A percentile compares a stretch with the other conserved stretches of the same genome.
Evolutionary conservation across 441 rosid species (phyloP).

Genomic region (Rhodomyrtus psidioides): DNA sequence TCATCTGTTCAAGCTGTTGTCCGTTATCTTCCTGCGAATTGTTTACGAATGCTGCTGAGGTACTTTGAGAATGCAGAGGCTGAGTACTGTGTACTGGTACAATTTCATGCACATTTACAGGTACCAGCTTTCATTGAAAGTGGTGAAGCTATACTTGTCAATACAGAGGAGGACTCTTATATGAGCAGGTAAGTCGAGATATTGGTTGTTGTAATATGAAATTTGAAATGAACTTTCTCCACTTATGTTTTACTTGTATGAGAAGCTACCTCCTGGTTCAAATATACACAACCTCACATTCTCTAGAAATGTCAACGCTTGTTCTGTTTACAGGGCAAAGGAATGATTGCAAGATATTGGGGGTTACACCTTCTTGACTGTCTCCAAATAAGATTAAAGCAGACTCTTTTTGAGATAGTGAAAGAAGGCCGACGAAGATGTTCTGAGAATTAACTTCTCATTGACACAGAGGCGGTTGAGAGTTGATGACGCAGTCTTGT

Average conservation of each 20-base stretch:
- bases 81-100: not conserved
- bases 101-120: slow-evolving; percentile 21
- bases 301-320: not conserved
- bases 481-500: not conserved
- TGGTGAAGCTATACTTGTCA: slow-evolving; percentile 71
- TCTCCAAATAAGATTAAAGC: not conserved
- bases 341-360: not conserved
- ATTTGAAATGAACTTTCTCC: not conserved
- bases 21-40: not conserved
- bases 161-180: slow-evolving; percentile 60
- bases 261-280: not conserved
- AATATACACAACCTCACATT: not conserved
- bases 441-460: not conserved
- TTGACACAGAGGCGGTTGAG: not conserved
- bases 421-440: not conserved
- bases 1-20: not conserved
- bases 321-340: not conserved
- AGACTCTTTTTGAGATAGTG: not conserved
- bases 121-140: slow-evolving; percentile 69
- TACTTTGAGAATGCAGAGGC: not conserved
- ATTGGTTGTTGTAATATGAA: not conserved
- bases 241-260: not conserved
- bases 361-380: not conserved
- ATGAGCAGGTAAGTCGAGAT: slow-evolving; percentile 49
- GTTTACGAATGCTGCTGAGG: not conserved